A percentile compares a stretch with the other conserved stretches of the same genome.
Conservation (phyloP, 2,329 filamentous ascomycete species). For the Cladosporium cucumerinum region DNA sequence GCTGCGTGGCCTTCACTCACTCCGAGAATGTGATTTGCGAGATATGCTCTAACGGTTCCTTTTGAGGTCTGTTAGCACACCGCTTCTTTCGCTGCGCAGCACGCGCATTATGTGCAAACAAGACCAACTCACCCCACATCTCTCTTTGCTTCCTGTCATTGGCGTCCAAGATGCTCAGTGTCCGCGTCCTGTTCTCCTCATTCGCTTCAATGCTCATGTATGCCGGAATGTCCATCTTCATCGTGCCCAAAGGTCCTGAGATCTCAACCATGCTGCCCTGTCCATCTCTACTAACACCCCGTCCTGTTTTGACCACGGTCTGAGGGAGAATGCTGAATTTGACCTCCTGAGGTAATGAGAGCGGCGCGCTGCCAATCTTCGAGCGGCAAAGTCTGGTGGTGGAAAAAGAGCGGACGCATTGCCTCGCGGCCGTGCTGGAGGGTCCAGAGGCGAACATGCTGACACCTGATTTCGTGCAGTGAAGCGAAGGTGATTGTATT, state of each 20-base stretch:
- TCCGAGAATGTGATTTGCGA: constrained; percentile 86
- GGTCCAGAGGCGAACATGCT: constrained; percentile 9
- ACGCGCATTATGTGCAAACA: constrained; percentile 2
- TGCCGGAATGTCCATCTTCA: constrained; percentile 73
- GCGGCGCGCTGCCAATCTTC: constrained; percentile 78
- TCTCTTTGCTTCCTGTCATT: constrained; percentile 72
- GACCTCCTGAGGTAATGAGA: constrained; percentile 81
- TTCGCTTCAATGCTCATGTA: constrained; percentile 74
- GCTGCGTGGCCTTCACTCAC: constrained; percentile 96
- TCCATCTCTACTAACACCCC: constrained; percentile 3
- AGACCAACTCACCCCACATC: constrained; percentile 79
- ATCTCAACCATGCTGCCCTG: constrained; percentile 57
- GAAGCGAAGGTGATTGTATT: neutral
- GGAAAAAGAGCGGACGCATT: constrained; percentile 11
- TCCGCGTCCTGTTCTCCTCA: constrained; percentile 58
- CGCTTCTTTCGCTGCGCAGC: neutral
- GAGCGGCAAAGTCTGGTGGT: constrained; percentile 63
- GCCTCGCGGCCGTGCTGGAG: constrained; percentile 4
- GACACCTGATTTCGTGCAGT: neutral
- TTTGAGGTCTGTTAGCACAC: constrained; percentile 2
- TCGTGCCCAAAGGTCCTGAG: constrained; percentile 75
- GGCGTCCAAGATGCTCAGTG: constrained; percentile 67
- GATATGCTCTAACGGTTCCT: constrained; percentile 87
- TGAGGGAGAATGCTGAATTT: constrained; percentile 55
- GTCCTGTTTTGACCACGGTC: neutral